phyloP scores from a whole-genome alignment of 139 green algal species.

The Picochlorum sp. region DNA sequence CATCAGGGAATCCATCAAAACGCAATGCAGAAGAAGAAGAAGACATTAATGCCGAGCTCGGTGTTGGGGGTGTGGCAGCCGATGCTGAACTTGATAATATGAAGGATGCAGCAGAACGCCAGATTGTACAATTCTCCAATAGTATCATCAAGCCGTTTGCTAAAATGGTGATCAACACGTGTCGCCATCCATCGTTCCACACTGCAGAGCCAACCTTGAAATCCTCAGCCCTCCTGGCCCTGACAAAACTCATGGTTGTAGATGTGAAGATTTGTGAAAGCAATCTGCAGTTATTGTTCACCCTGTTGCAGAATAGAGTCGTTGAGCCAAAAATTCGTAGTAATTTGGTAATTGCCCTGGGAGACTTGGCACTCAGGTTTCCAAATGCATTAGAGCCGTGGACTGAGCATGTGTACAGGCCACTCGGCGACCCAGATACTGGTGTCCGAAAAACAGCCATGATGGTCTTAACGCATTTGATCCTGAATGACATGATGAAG shows the following conservation, averaged over 20 bases:
- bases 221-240: conserved; percentile 63
- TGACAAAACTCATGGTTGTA: conserved; percentile 86
- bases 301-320: conserved; percentile 42
- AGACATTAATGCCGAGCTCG: conserved; percentile 60
- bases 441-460: conserved; percentile 66
- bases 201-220: conserved; percentile 38
- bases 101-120: conserved; percentile 42
- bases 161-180: conserved; percentile 32
- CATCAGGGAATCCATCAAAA: conserved; percentile 15
- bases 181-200: conserved; percentile 30
- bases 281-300: conserved; percentile 71
- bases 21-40: conserved; percentile 15
- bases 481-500: conserved; percentile 96
- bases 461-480: conserved; percentile 86
- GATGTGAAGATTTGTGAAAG: conserved; percentile 66
- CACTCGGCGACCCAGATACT: conserved; percentile 46
- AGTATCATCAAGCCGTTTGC: conserved; percentile 54
- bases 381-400: conserved; percentile 92
- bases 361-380: conserved; percentile 82
- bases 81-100: conserved; percentile 67
- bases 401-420: conserved; percentile 74
- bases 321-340: conserved; percentile 44
- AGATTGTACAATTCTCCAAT: conserved; percentile 45
- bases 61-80: conserved; percentile 44
- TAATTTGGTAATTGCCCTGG: conserved; percentile 78